These are phyloP conservation scores for Schizochytrium sp. DNA, from an alignment of 108 stramenopile genomes.

Conservation along the genomic window DNA sequence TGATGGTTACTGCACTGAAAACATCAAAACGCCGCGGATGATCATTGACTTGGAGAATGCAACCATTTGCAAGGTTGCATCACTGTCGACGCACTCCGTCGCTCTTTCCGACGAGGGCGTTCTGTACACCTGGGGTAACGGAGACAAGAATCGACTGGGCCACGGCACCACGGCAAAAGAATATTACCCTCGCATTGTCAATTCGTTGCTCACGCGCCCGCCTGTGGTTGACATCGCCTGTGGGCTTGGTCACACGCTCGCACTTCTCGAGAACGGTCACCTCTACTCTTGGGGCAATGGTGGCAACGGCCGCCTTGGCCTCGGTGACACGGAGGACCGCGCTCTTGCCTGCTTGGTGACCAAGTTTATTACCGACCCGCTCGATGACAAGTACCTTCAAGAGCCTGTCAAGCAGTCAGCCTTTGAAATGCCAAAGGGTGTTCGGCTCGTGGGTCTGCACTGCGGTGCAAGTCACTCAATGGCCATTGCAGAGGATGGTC, in stretches of 20 bases:
- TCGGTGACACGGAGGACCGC: slow-evolving; percentile 21
- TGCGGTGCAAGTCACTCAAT: slow-evolving; percentile 47
- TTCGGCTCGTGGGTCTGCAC: slow-evolving; percentile 17
- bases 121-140: slow-evolving; percentile 44
- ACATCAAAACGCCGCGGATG: background rate
- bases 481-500: slow-evolving; percentile 31
- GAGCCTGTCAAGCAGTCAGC: background rate
- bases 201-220: background rate
- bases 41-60: background rate
- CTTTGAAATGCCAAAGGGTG: background rate
- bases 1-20: background rate
- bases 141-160: slow-evolving; percentile 42
- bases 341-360: background rate
- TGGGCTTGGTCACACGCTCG: slow-evolving; percentile 45
- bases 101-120: slow-evolving; percentile 32
- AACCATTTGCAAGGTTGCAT: background rate
- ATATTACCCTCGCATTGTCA: background rate
- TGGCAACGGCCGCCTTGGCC: slow-evolving; percentile 9
- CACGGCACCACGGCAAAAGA: slow-evolving; percentile 19
- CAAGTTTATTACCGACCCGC: background rate
- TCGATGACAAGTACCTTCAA: background rate
- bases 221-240: slow-evolving; percentile 33
- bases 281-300: slow-evolving; percentile 47
- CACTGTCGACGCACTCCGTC: slow-evolving; percentile 30
- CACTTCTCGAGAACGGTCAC: slow-evolving; percentile 30